Base-by-base conservation (phyloP, 495 filamentous ascomycete genomes). In the Penicillium pulvis region DNA sequence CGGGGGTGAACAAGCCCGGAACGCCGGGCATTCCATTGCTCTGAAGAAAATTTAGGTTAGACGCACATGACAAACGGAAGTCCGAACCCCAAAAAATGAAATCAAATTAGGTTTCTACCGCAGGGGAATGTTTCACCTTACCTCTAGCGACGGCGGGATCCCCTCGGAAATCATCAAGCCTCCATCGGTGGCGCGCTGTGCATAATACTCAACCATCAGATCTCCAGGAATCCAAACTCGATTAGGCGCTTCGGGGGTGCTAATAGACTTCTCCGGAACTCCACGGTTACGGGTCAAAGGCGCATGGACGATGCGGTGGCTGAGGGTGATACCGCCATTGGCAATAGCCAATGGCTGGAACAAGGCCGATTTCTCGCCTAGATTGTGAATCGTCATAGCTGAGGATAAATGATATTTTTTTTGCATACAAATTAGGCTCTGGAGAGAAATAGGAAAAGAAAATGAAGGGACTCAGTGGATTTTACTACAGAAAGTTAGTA, bases 91-190 rank as follows among this genome's bases (percentile, higher is more conserved):
- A 36, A 14, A 36, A 36, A 36, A 16, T 6, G n/a, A 41, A n/a
- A 41, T 6, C 12, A n/a, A 41, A 41, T 41, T 41, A 41, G 39
- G 39, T 41, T 41, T 41, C 10, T 43, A 23, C 19, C 31, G 41
- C 39, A 23, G 41, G 19, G 9, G 31, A 14, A 6, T 31, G 46
- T 49, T 35, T 48, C 10, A 53, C 42, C 47, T 51, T 71, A 75
- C 71, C 68, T 79, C 75, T 1, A 75, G 61, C n/a, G 74, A 80
- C 30, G 80, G 76, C n/a, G 77, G 72, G n/a, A 79, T 75, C 0
- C 78, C 83, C 64, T 85, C 82, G 6, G 75, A 75, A 39, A 86
- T 81, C 36, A 85, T 69, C n/a, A 86, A 60, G 1, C 80, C 79
- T 12, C 83, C 83, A 14, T 75, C 59, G 8, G 79, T 77, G 2